A percentile compares a stretch with the other conserved stretches of the same genome.
Evolutionary conservation across 129 eudicot genomes (phyloP).

Genomic region (Gnaphalium uliginosum): DNA sequence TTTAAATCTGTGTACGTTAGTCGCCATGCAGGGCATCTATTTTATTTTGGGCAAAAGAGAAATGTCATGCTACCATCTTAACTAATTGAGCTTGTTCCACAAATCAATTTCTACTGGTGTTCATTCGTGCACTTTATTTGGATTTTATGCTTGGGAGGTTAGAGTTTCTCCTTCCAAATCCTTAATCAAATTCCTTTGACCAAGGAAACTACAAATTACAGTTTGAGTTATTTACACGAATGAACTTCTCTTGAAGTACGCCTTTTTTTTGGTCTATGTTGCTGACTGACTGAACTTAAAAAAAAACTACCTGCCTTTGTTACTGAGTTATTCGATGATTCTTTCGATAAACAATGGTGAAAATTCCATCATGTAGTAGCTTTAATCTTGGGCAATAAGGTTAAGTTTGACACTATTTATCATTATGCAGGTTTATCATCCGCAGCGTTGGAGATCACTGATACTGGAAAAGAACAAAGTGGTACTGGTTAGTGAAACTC

Average conservation of each 20-base stretch:
- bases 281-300: constrained; percentile 5
- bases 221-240: not conserved
- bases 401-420: not conserved
- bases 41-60: not conserved
- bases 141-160: not conserved
- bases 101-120: not conserved
- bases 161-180: not conserved
- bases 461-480: constrained; percentile 55
- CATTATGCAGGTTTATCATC: constrained; percentile 62
- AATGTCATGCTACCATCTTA: not conserved
- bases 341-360: not conserved
- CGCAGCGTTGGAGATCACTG: constrained; percentile 87
- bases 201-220: not conserved
- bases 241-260: constrained; percentile 4
- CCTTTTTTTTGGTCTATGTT: not conserved
- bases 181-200: constrained; percentile 7
- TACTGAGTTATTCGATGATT: not conserved
- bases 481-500: constrained; percentile 48
- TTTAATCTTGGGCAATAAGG: not conserved
- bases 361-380: not conserved
- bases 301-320: not conserved
- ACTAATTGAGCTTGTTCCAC: not conserved
- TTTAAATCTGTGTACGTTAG: not conserved
- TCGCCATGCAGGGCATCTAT: not conserved
- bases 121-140: constrained; percentile 6